phyloP scores from a whole-genome alignment of 805 yeast species.

The Grigorovia humatica region DNA sequence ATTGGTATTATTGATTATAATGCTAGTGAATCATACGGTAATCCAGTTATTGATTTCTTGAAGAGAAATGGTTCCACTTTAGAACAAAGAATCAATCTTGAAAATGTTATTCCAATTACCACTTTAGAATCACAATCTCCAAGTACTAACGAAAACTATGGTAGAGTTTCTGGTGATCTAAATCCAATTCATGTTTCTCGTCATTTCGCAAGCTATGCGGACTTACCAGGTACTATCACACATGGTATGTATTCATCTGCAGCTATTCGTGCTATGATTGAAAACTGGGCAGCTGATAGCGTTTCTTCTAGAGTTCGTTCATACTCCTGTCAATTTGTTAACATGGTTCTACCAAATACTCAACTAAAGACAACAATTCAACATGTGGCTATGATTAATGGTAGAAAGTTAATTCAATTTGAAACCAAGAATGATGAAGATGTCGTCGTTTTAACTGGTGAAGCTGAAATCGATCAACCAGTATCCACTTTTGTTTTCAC shows the following conservation, averaged over 20 bases:
- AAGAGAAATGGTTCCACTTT: slow-evolving; percentile 84
- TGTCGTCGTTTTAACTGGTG: slow-evolving; percentile 78
- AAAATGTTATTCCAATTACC: slow-evolving; percentile 78
- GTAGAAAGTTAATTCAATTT: slow-evolving; percentile 92
- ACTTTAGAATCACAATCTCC: slow-evolving; percentile 65
- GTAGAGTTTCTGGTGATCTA: slow-evolving; percentile 94
- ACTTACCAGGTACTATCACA: slow-evolving; percentile 93
- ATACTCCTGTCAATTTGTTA: slow-evolving; percentile 80
- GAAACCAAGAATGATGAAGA: slow-evolving; percentile 79
- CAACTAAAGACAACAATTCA: slow-evolving; percentile 76
- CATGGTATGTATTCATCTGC: slow-evolving; percentile 99
- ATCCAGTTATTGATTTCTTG: slow-evolving; percentile 93
- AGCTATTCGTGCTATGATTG: slow-evolving; percentile 87
- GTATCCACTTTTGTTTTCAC: slow-evolving; percentile 94
- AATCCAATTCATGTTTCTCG: slow-evolving; percentile 97
- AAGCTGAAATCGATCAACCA: slow-evolving; percentile 98
- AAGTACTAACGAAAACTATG: slow-evolving; percentile 91
- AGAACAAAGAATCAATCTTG: slow-evolving; percentile 88
- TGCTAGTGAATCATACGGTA: slow-evolving; percentile 90
- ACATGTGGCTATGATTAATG: slow-evolving; percentile 98
- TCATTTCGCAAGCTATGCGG: slow-evolving; percentile 87
- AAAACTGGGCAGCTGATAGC: slow-evolving; percentile 97
- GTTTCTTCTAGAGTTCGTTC: slow-evolving; percentile 94
- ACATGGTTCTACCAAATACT: slow-evolving; percentile 97
- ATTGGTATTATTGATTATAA: slow-evolving; percentile 77